These are phyloP conservation scores for Zhuliangozyma blackwelliae DNA, from an alignment of 1,139 yeast genomes.

Conservation along the genomic window DNA sequence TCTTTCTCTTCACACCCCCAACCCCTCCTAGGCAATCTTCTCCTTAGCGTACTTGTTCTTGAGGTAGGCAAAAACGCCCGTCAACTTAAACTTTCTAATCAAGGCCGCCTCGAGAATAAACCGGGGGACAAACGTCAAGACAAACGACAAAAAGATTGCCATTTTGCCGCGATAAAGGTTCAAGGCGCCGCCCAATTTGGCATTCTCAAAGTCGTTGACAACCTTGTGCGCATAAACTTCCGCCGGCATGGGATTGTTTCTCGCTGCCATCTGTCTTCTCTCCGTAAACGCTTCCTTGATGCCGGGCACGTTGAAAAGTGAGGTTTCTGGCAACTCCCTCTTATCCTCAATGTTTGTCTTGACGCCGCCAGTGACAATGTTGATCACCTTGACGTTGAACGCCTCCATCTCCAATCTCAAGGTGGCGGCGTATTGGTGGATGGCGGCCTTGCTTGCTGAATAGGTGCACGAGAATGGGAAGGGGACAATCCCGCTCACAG, in stretches of 20 bases:
- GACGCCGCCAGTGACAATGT: conserved; percentile 49
- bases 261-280: conserved; percentile 59
- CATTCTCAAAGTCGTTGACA: conserved; percentile 44
- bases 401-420: conserved; percentile 66
- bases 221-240: conserved; percentile 53
- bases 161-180: conserved; percentile 52
- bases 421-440: conserved; percentile 62
- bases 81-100: conserved; percentile 46
- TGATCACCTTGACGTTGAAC: conserved; percentile 62
- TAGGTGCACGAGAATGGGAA: conserved; percentile 72
- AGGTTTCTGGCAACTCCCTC: conserved; percentile 51
- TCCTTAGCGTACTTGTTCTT: conserved; percentile 19
- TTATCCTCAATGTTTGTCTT: conserved; percentile 56
- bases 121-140: conserved; percentile 42
- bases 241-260: conserved; percentile 57
- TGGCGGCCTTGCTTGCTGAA: conserved; percentile 71
- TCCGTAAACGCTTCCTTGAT: conserved; percentile 45
- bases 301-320: conserved; percentile 49
- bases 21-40: conserved; percentile 7
- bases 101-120: conserved; percentile 44
- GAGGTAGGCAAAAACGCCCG: conserved; percentile 20
- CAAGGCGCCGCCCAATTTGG: conserved; percentile 36
- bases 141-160: conserved; percentile 35
- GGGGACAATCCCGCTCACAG: conserved; percentile 61
- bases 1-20: too few species aligned